Percentiles rank a stretch among this genome's conserved stretches.
Conservation (phyloP, 345 rosid species). For the Gynandropsis gynandra region DNA sequence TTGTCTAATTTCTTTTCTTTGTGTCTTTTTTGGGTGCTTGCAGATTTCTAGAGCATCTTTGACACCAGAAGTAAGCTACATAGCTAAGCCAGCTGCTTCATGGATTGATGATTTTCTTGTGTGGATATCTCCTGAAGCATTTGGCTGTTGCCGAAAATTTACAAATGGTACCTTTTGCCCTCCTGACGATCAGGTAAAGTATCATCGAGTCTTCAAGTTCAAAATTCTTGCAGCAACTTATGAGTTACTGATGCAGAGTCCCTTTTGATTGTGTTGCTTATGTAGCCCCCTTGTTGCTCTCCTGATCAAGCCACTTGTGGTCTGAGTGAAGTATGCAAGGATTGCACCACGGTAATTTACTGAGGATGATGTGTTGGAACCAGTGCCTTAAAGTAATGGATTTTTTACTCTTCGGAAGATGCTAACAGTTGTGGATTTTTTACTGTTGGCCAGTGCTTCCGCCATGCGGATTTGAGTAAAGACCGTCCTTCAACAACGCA, state of each 20-base stretch:
- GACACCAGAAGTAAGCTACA: slow-evolving; percentile 71
- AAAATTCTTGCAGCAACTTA: slow-evolving; percentile 5
- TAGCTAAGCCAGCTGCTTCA: slow-evolving; percentile 99
- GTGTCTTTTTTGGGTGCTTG: slow-evolving; percentile 10
- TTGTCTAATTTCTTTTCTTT: slow-evolving; percentile 7
- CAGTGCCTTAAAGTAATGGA: background rate
- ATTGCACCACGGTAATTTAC: slow-evolving; percentile 84
- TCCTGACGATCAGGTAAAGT: slow-evolving; percentile 83
- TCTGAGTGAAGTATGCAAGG: slow-evolving; percentile 73
- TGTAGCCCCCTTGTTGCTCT: slow-evolving; percentile 90
- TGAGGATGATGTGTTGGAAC: slow-evolving; percentile 2
- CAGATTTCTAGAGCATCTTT: slow-evolving; percentile 84
- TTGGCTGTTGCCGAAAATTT: slow-evolving; percentile 94
- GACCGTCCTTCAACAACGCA: slow-evolving; percentile 85
- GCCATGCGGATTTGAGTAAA: slow-evolving; percentile 70
- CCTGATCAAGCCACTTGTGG: slow-evolving; percentile 50
- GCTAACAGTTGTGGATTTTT: background rate
- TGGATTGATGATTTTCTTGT: slow-evolving; percentile 99
- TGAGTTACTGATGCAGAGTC: slow-evolving; percentile 11
- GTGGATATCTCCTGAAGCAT: slow-evolving; percentile 98
- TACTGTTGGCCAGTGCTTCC: slow-evolving; percentile 69
- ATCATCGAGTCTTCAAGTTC: too few species aligned
- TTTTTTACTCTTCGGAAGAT: slow-evolving; percentile 1
- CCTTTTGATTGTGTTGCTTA: slow-evolving; percentile 9
- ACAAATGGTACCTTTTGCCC: slow-evolving; percentile 90